These are phyloP conservation scores for Diplodia sapinea DNA, from an alignment of 2,329 filamentous ascomycete species.

Conservation along the genomic window DNA sequence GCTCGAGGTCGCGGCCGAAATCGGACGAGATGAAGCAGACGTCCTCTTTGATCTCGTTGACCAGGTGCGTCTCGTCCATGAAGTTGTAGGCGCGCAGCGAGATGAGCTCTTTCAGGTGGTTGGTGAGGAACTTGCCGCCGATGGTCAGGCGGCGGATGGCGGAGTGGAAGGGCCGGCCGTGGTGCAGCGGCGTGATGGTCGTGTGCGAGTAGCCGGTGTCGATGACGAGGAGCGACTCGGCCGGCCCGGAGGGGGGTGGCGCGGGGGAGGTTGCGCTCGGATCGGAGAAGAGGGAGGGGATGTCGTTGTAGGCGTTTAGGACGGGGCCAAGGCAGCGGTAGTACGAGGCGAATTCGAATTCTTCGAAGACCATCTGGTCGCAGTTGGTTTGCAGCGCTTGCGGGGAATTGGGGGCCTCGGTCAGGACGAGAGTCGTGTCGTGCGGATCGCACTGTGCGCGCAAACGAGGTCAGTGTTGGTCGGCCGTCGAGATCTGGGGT, in stretches of 20 bases:
- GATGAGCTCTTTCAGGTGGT: slow-evolving; percentile 86
- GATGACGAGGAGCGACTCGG: slow-evolving; percentile 84
- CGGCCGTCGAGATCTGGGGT: slow-evolving; percentile 8
- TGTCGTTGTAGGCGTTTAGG: slow-evolving; percentile 82
- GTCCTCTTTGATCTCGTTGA: slow-evolving; percentile 94
- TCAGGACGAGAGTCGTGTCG: slow-evolving; percentile 82
- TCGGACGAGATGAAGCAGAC: slow-evolving; percentile 82
- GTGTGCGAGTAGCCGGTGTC: slow-evolving; percentile 95
- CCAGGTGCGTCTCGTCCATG: slow-evolving; percentile 89
- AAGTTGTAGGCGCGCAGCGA: slow-evolving; percentile 94
- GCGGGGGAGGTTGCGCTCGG: slow-evolving; percentile 43
- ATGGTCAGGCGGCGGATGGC: slow-evolving; percentile 86
- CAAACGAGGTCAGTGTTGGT: slow-evolving; percentile 32
- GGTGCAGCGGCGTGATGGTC: slow-evolving; percentile 83
- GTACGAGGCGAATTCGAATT: slow-evolving; percentile 91
- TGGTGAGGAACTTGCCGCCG: slow-evolving; percentile 91
- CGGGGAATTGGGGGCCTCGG: slow-evolving; percentile 84
- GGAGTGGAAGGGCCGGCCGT: slow-evolving; percentile 78
- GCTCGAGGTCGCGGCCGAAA: slow-evolving; percentile 79
- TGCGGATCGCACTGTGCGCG: slow-evolving; percentile 69
- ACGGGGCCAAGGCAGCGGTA: slow-evolving; percentile 74
- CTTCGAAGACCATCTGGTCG: slow-evolving; percentile 96
- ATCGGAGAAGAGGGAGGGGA: slow-evolving; percentile 71
- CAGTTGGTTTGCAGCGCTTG: slow-evolving; percentile 83
- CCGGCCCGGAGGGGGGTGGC: slow-evolving; percentile 53